Evolutionary conservation across 192 early-diverging fungal species (phyloP).

Genomic region (Podila clonocystis): DNA sequence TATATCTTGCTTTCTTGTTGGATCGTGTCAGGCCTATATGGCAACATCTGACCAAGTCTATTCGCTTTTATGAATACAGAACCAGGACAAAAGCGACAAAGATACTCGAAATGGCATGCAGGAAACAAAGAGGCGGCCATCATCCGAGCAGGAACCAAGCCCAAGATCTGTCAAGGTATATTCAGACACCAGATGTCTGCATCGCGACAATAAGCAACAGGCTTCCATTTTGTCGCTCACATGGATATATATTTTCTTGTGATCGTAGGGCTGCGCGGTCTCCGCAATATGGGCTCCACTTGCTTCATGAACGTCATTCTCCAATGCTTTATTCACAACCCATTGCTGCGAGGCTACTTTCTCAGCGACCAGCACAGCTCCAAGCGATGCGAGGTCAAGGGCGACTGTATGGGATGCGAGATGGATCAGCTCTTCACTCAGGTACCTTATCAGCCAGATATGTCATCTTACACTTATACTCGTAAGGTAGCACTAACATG

Average conservation of each 20-base stretch:
- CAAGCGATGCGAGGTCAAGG: conserved; percentile 64
- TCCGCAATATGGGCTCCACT: conserved; percentile 93
- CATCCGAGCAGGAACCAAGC: conserved; percentile 57
- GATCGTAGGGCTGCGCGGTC: conserved; percentile 78
- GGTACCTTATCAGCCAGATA: conserved; percentile 44
- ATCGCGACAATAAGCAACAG: too few relatives aligned
- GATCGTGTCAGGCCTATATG: too few relatives aligned
- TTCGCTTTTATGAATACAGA: conserved; percentile 26
- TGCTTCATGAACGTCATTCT: conserved; percentile 97
- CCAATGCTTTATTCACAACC: conserved; percentile 93
- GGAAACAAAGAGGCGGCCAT: conserved; percentile 59
- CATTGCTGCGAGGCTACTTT: conserved; percentile 88
- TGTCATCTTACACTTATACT: not conserved
- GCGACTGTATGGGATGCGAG: conserved; percentile 93
- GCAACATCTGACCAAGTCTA: too few relatives aligned
- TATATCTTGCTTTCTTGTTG: not conserved
- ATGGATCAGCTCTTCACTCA: conserved; percentile 85
- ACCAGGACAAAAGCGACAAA: conserved; percentile 55
- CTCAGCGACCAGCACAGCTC: conserved; percentile 90
- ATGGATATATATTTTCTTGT: conserved; percentile 2
- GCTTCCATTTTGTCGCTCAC: too few relatives aligned
- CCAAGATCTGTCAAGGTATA: conserved; percentile 63
- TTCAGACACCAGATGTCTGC: too few relatives aligned
- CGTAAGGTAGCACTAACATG: not conserved
- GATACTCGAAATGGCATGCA: conserved; percentile 68